Conservation (phyloP, 139 green algal species). For the Auxenochlorella pyrenoidosa region DNA sequence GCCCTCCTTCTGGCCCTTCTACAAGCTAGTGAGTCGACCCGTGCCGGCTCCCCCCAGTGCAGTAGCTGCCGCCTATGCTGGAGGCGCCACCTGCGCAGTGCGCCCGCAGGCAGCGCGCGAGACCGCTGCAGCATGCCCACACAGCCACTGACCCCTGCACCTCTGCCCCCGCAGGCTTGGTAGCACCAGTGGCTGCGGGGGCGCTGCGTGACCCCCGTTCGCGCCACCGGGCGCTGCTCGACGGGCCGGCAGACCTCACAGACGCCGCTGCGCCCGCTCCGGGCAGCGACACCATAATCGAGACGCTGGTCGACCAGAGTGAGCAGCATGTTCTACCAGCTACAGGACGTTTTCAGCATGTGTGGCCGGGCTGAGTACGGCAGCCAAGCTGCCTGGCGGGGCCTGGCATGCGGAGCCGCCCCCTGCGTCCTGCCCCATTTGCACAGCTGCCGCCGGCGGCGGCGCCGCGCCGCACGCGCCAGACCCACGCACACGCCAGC, state of each 20-base stretch:
- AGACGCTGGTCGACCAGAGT: slow-evolving; percentile 20
- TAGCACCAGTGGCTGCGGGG: neutral
- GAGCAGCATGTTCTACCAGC: neutral
- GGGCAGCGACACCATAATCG: neutral
- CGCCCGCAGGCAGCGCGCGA: neutral
- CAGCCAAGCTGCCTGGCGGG: neutral
- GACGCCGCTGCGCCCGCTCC: neutral
- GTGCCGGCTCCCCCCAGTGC: neutral
- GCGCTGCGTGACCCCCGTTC: neutral
- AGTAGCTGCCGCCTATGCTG: neutral
- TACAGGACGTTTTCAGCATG: neutral
- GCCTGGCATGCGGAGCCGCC: too few relatives aligned
- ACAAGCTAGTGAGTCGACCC: too few relatives aligned
- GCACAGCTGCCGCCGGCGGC: neutral
- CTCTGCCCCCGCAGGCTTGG: neutral
- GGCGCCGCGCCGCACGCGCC: neutral
- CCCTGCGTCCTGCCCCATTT: too few relatives aligned
- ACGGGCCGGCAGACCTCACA: neutral
- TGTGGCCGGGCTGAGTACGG: neutral
- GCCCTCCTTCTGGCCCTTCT: neutral
- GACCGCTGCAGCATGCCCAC: too few relatives aligned
- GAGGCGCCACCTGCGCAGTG: neutral
- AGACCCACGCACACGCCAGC: too few relatives aligned
- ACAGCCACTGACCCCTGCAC: neutral
- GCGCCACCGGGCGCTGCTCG: neutral